Evolutionary conservation across 2,329 filamentous ascomycete genomes (phyloP).

Genomic region (Basipetospora chlamydospora): DNA sequence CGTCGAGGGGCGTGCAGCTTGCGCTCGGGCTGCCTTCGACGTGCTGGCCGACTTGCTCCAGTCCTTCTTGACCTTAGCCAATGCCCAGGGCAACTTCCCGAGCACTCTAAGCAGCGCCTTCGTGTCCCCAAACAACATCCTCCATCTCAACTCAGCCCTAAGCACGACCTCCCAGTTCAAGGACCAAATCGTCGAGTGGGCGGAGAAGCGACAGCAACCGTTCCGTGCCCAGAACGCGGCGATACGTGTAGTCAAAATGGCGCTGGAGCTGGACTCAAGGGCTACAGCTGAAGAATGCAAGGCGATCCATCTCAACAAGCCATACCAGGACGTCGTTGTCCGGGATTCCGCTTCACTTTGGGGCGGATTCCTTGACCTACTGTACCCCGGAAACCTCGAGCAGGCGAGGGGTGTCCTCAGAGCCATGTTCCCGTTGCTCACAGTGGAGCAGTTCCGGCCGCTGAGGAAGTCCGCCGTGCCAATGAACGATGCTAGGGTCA

Average conservation of each 20-base stretch:
- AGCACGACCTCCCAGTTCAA: slow-evolving; percentile 51
- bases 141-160: slow-evolving; percentile 50
- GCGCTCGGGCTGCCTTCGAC: slow-evolving; percentile 49
- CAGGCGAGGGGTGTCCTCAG: slow-evolving; percentile 63
- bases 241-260: slow-evolving; percentile 33
- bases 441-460: slow-evolving; percentile 58
- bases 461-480: slow-evolving; percentile 28
- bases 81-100: slow-evolving; percentile 7
- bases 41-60: slow-evolving; percentile 41
- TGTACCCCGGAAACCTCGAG: slow-evolving; percentile 51
- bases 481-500: slow-evolving; percentile 33
- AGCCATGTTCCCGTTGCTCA: slow-evolving; percentile 55
- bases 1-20: slow-evolving; percentile 42
- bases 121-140: slow-evolving; percentile 37
- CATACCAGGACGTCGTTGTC: slow-evolving; percentile 51
- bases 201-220: slow-evolving; percentile 25
- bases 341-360: slow-evolving; percentile 64
- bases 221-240: slow-evolving; percentile 33
- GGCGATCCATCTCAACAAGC: slow-evolving; percentile 43
- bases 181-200: slow-evolving; percentile 41
- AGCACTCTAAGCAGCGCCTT: slow-evolving; percentile 18
- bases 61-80: slow-evolving; percentile 33
- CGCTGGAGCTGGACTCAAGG: slow-evolving; percentile 32
- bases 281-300: slow-evolving; percentile 29
- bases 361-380: slow-evolving; percentile 56